Percentiles rank a stretch among this genome's conserved stretches.
Evolutionary conservation across 805 yeast genomes (phyloP).

Genomic region (Teunomyces pallodes): DNA sequence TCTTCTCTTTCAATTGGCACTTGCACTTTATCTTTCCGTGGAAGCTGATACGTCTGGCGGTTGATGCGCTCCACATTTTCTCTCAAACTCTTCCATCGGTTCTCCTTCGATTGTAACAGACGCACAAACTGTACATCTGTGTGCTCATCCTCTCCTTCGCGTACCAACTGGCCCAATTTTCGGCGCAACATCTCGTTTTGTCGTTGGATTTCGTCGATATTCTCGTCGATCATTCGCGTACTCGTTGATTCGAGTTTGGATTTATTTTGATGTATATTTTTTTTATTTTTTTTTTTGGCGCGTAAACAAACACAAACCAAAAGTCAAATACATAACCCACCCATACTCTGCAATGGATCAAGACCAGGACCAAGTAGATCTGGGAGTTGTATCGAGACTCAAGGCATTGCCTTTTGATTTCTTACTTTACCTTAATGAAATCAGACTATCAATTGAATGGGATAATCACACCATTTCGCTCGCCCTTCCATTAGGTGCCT

Average conservation of each 20-base stretch:
- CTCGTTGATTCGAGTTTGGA: not conserved
- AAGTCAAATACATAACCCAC: not conserved
- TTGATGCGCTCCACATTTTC: slow-evolving; percentile 22
- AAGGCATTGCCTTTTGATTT: slow-evolving; percentile 34
- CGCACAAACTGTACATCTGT: slow-evolving; percentile 1
- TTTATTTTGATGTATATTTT: too few species aligned
- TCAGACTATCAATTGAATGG: slow-evolving; percentile 41
- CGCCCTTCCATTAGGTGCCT: slow-evolving; percentile 31
- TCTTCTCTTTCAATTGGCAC: too few species aligned
- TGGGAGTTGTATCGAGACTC: slow-evolving; percentile 28
- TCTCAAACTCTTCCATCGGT: slow-evolving; percentile 14
- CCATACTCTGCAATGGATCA: not conserved
- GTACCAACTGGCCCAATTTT: slow-evolving; percentile 7
- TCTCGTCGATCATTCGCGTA: slow-evolving; percentile 5
- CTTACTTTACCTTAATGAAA: slow-evolving; percentile 34
- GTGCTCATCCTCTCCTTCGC: slow-evolving; percentile 9
- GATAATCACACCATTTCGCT: slow-evolving; percentile 31
- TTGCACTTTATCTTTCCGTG: slow-evolving; percentile 6
- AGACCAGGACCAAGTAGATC: not conserved
- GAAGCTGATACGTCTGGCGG: slow-evolving; percentile 18
- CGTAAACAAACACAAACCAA: slow-evolving; percentile 2
- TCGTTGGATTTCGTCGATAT: slow-evolving; percentile 7
- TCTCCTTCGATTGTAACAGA: slow-evolving; percentile 4
- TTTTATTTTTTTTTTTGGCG: not conserved
- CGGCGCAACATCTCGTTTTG: slow-evolving; percentile 7